Evolutionary conservation across 768 basidiomycete species (phyloP).

Genomic region (Suillus clintonianus): DNA sequence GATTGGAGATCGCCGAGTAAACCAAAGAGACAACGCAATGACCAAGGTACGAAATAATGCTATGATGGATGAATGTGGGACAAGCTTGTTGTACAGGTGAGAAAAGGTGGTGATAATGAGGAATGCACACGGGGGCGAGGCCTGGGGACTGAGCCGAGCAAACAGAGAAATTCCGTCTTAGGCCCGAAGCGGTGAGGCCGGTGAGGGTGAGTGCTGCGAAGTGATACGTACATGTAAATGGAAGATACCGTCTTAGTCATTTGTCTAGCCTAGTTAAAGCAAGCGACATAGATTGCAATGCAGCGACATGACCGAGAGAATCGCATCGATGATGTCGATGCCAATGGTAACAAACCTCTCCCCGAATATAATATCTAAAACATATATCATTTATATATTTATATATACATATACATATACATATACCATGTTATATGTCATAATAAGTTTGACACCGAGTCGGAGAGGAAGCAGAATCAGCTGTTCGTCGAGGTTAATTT

Average conservation of each 20-base stretch:
- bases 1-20: conserved; percentile 1
- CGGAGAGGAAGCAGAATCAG: conserved; percentile 21
- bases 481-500: conserved; percentile 23
- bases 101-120: conserved; percentile 17
- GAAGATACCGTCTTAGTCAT: conserved; percentile 29
- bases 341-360: conserved; percentile 7
- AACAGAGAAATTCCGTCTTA: conserved; percentile 30
- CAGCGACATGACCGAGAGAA: conserved; percentile 25
- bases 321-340: conserved; percentile 31
- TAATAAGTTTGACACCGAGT: conserved; percentile 19
- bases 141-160: conserved; percentile 25
- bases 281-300: conserved; percentile 21
- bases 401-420: too few relatives aligned
- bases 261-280: conserved; percentile 17
- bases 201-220: conserved; percentile 18
- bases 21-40: conserved; percentile 1
- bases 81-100: conserved; percentile 19
- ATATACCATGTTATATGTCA: neutral
- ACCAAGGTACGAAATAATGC: conserved; percentile 7
- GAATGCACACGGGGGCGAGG: conserved; percentile 15
- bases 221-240: conserved; percentile 30
- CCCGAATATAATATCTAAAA: too few relatives aligned
- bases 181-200: conserved; percentile 19
- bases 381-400: too few relatives aligned
- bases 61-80: conserved; percentile 20